Evolutionary conservation across 2,329 filamentous ascomycete species (phyloP), one percentile per base, ranked within the genome.

Genomic region (Exophiala lecanii-corni): DNA sequence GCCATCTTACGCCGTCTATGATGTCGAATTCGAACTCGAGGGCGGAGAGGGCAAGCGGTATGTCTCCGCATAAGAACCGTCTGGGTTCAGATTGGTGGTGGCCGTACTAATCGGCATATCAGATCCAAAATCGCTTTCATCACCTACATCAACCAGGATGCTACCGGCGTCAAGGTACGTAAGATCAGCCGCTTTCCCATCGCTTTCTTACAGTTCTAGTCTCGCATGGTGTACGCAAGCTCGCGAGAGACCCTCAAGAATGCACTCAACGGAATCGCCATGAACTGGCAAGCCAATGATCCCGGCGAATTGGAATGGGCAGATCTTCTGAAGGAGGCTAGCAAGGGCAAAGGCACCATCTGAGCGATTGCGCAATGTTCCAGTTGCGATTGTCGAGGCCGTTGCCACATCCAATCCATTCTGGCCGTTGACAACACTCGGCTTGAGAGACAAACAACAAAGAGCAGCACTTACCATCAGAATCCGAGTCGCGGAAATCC

Each of bases 61-160:
- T 51, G 62, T 45, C 36, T 42, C 16, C 15, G n/a, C n/a, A n/a
- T n/a, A n/a, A n/a, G n/a, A n/a, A n/a, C n/a, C n/a, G n/a, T n/a
- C n/a, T n/a, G n/a, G n/a, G n/a, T n/a, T n/a, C n/a, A n/a, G n/a
- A n/a, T n/a, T n/a, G n/a, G n/a, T n/a, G n/a, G n/a, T n/a, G n/a
- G n/a, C n/a, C n/a, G n/a, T n/a, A n/a, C n/a, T n/a, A 45, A 19
- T 23, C 13, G 30, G 18, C 13, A 36, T 38, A 21, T 1, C 40
- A 72, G 70, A 57, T 70, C 62, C 63, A 73, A 73, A 62, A 73
- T 73, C 53, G 59, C 70, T 44, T 73, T 73, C 63, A 72, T 73
- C 54, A 71, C 54, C 35, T 57, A 56, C 43, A 56, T 56, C 49
- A 53, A 57, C 43, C 54, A 57, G 41, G 54, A 56, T 47, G 38